Percentiles rank a stretch among this genome's conserved stretches.
phyloP scores from a whole-genome alignment of 169 alveolate species.

The Plasmodium sp. region DNA sequence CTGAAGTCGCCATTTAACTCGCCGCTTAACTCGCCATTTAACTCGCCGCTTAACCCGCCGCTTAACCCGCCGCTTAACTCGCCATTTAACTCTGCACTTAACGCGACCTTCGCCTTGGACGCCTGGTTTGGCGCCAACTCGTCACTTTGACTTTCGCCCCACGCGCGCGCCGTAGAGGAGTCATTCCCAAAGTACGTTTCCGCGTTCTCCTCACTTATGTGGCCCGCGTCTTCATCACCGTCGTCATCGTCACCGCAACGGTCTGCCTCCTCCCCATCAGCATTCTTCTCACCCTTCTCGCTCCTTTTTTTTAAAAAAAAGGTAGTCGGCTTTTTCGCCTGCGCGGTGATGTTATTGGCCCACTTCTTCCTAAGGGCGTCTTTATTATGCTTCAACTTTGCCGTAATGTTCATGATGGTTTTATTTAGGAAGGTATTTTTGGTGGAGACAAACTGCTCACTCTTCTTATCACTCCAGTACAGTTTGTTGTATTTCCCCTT shows the following conservation, averaged over 20 bases:
- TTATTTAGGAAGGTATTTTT: constrained; percentile 26
- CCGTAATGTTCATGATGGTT: constrained; percentile 20
- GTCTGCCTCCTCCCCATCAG: not conserved
- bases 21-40: not conserved
- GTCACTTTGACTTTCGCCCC: not conserved
- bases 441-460: not conserved
- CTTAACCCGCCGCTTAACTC: not conserved
- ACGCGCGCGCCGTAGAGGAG: not conserved
- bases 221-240: not conserved
- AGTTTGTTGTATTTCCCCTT: not conserved
- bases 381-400: constrained; percentile 31
- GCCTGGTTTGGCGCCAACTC: not conserved
- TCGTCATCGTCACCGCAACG: not conserved
- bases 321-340: not conserved
- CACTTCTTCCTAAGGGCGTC: constrained; percentile 15
- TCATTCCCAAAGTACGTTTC: not conserved
- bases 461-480: not conserved
- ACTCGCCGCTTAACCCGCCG: not conserved
- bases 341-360: not conserved
- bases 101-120: not conserved
- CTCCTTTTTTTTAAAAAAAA: not conserved
- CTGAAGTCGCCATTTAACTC: not conserved
- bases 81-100: not conserved
- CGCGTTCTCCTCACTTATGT: not conserved
- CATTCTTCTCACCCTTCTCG: not conserved